Evolutionary conservation across 306 rosid genomes (phyloP), one percentile per base, ranked within the genome.

Genomic region (Rosa multiflora): DNA sequence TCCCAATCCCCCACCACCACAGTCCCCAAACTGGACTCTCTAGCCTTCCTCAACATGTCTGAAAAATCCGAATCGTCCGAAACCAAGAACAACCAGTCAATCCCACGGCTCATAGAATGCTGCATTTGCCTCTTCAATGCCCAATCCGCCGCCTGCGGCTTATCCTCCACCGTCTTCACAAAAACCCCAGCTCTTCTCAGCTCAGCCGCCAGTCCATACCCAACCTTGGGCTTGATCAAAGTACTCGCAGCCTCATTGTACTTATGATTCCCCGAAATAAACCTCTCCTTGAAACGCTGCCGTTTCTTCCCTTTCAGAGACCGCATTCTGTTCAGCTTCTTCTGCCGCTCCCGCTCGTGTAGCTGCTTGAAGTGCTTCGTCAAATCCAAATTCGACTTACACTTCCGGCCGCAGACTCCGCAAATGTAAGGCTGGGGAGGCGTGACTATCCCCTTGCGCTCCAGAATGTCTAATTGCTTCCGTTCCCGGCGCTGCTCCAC

Each of bases 121-220:
- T 88, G 91, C 90, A 95, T 90, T 76, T 92, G 97, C 82, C 83
- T 86, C 94, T 92, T 91, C 87, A 95, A 26, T 0, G 91, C 94
- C 96, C 92, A 95, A 84, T 92, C 96, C 39, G 97, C 97, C 21
- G 97, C 97, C 81, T 90, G 95, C 0, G 93, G 94, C 80, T 95
- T 95, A 84, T 91, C 91, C 84, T 91, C 85, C 67, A 94, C 97
- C 0, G 93, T 87, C 87, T 90, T 95, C 71, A 95, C 98, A 56
- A 84, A 91, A 21, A 95, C 93, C 59, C 99, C 96, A 3, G 97
- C 97, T 0, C 96, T 90, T 78, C 98, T 86, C 79, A 92, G 79
- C 83, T 95, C 96, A 42, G 88, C 70, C 17, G 91, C 98, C 37
- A 95, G 78, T 14, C 97, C 99, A 80, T 85, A 92, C 35, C 98